Base-by-base conservation (phyloP, 176 grass and related monocot genomes). In the Carex cristatella region DNA sequence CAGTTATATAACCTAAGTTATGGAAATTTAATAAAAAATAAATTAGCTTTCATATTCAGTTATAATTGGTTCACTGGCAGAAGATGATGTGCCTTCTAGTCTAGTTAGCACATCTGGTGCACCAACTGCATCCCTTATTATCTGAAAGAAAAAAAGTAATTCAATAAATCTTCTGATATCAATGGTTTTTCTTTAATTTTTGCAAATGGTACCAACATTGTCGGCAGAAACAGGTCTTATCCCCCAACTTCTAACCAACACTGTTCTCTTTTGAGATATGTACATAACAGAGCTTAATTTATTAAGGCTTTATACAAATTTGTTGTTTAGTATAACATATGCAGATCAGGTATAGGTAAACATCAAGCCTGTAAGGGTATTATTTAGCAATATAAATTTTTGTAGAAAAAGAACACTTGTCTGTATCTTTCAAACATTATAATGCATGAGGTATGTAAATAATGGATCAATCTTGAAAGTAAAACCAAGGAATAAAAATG, bases 51-150 rank as follows among this genome's bases (percentile, higher is more conserved):
- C 92, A 74, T 98, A 94, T 87, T 98, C 92, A 75, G 91, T 61
- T n/a, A 94, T 86, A 65, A 92, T 71, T 13, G 27, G 74, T n/a
- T 93, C 95, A 69, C 88, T 32, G 0, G 84, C n/a, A 13, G 80
- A 31, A 28, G 90, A 75, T 42, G 81, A 30, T 35, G 82, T 88
- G 15, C 91, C 89, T 84, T 94, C 92, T 61, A 94, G 76, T 81
- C 87, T 94, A 59, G 92, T 98, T 63, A 98, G 88, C 82, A 98
- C 92, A 86, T 98, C 95, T 61, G 95, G 95, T 70, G 92, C 89
- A 86, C 95, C 95, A 75, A 85, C 84, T 55, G 92, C 89, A 86
- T 98, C 93, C 87, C 95, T 93, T 73, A 91, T 90, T 80, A 98
- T 98, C 95, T 98, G 58, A 58, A 90, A 74, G 46, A 64, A 13